Evolutionary conservation across 257 asterid genomes (phyloP).

Genomic region (Paraleonurus japonicus): DNA sequence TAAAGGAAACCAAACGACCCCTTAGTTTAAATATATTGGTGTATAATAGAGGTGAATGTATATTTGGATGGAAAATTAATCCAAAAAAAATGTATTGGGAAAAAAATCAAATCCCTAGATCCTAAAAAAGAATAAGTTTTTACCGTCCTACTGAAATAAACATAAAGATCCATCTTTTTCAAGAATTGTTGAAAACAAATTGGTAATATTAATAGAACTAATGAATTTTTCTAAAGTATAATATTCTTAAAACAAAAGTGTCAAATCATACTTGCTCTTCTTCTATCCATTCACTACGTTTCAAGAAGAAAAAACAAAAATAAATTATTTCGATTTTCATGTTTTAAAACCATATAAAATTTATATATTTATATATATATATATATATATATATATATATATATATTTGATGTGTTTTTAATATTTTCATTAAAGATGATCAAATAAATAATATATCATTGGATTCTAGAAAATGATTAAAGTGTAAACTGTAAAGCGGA

Average conservation of each 20-base stretch:
- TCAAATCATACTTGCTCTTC: neutral
- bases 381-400: no score
- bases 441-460: neutral
- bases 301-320: neutral
- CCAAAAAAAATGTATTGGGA: no score
- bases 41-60: no score
- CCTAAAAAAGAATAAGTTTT: no score
- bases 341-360: no score
- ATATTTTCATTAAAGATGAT: no score
- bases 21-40: no score
- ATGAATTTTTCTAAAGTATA: neutral
- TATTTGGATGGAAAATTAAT: no score
- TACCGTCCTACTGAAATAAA: neutral
- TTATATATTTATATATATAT: no score
- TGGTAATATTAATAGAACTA: neutral
- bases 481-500: neutral
- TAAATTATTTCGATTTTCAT: neutral
- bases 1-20: no score
- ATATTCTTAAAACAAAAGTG: neutral
- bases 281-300: neutral
- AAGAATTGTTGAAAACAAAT: neutral
- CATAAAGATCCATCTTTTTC: no score
- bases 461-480: slow-evolving; percentile 12
- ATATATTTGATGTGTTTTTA: neutral
- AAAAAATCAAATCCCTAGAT: no score